Evolutionary conservation across 768 basidiomycete genomes (phyloP), one percentile per base, ranked within the genome.

Genomic region (Candolleomyces aberdarensis): DNA sequence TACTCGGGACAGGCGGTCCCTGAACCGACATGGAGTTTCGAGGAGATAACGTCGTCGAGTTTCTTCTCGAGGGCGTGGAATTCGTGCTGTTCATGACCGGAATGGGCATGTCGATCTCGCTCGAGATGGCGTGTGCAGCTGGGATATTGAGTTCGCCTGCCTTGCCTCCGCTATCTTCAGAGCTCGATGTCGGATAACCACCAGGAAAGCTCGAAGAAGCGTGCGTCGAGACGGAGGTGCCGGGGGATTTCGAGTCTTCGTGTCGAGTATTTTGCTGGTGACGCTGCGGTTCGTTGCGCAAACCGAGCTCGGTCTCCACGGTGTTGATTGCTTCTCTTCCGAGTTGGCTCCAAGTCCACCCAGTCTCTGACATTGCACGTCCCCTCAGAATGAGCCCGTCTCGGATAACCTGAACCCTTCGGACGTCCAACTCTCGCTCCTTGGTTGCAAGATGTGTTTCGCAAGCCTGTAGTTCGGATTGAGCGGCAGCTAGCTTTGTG

Each of bases 391-490:
- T 78, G 20, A 94, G 76, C 0, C 90, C 90, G 47, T 85, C 82
- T 6, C 80, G 76, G 13, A 91, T 78, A 8, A 86, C 77, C n/a
- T 74, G 74, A n/a, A 76, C 70, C 0, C 91, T 78, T 52, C 80
- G 74, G 0, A 68, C 66, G 5, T 81, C 81, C 7, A 92, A 79
- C 60, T 87, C 87, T 19, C 74, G 79, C 68, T 94, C 91, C 69
- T 91, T 91, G 29, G 74, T 61, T 0, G 86, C 86, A 2, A 94
- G 79, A 58, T 88, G 88, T 0, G 82, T 76, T 68, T 94, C 92
- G 70, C 92, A 94, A 9, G 90, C 92, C 66, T 92, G 91, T 19
- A 94, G 76, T 63, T 93, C 89, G 0, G 86, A 76, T 64, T 93
- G 92, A 0, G 91, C 90, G 2, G 83, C 74, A 0, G 76, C 76